Conservation (phyloP, 495 filamentous ascomycete species). For the Aspergillus heteromorphus region DNA sequence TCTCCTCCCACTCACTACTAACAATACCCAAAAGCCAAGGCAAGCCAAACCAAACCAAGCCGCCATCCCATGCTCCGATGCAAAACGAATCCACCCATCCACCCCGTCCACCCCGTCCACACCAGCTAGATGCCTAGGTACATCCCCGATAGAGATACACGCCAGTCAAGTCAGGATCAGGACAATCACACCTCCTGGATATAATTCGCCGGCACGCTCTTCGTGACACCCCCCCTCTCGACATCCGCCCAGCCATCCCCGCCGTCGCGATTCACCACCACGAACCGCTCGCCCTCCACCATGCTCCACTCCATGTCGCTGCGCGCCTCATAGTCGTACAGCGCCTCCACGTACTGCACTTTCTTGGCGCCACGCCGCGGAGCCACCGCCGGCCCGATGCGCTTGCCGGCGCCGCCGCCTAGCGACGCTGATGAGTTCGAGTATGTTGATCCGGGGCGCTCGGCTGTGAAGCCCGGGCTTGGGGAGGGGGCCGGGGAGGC, state of each 20-base stretch:
- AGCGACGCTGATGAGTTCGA: slow-evolving; percentile 76
- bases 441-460: slow-evolving; percentile 62
- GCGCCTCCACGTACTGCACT: slow-evolving; percentile 84
- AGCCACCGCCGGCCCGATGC: slow-evolving; percentile 89
- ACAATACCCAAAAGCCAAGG: too few relatives aligned
- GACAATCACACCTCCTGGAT: slow-evolving; percentile 70
- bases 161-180: too few relatives aligned
- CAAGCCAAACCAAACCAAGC: too few relatives aligned
- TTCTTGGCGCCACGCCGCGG: slow-evolving; percentile 92
- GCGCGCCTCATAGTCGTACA: slow-evolving; percentile 87
- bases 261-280: slow-evolving; percentile 73
- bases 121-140: too few relatives aligned
- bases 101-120: too few relatives aligned
- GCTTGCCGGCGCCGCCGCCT: slow-evolving; percentile 61
- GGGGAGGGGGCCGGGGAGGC: slow-evolving; percentile 36
- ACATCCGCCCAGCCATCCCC: slow-evolving; percentile 98
- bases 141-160: too few relatives aligned
- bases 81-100: too few relatives aligned
- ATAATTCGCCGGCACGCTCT: slow-evolving; percentile 92
- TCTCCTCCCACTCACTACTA: too few relatives aligned
- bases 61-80: too few relatives aligned
- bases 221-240: slow-evolving; percentile 82
- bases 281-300: slow-evolving; percentile 85
- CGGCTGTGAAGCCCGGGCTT: slow-evolving; percentile 27
- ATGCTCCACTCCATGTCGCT: slow-evolving; percentile 86